Percentiles rank a stretch among this genome's conserved stretches.
Evolutionary conservation across 495 filamentous ascomycete species (phyloP).

Genomic region (Talaromyces liani): DNA sequence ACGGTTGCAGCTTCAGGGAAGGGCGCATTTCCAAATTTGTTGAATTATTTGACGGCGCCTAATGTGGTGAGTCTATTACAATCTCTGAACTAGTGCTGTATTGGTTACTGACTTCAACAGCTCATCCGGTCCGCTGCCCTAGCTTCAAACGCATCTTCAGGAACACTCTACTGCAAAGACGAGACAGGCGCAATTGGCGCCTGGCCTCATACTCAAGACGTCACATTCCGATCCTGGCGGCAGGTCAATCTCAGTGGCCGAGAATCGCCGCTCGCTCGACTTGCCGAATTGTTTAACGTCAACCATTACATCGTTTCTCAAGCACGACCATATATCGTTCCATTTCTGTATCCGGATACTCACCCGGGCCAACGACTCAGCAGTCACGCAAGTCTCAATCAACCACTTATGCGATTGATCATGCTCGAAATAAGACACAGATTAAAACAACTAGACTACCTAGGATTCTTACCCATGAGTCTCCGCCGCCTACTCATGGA

Average conservation of each 20-base stretch:
- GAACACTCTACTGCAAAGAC: slow-evolving; percentile 76
- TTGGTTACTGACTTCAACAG: slow-evolving; percentile 21
- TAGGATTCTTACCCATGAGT: slow-evolving; percentile 60
- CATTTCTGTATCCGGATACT: slow-evolving; percentile 76
- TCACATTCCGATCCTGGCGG: slow-evolving; percentile 62
- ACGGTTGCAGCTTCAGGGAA: slow-evolving; percentile 70
- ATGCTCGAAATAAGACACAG: slow-evolving; percentile 76
- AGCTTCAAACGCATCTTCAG: slow-evolving; percentile 79
- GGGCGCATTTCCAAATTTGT: slow-evolving; percentile 71
- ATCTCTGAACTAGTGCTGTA: no score
- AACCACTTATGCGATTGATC: slow-evolving; percentile 60
- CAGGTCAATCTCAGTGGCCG: slow-evolving; percentile 63
- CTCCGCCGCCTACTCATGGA: slow-evolving; percentile 78
- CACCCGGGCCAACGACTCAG: slow-evolving; percentile 59
- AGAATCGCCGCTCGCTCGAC: slow-evolving; percentile 72
- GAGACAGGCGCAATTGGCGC: slow-evolving; percentile 69
- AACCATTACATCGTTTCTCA: slow-evolving; percentile 98
- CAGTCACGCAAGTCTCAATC: slow-evolving; percentile 48
- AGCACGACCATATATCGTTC: slow-evolving; percentile 90
- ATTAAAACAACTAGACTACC: slow-evolving; percentile 70
- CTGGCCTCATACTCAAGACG: slow-evolving; percentile 63
- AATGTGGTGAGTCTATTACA: slow-evolving; percentile 64
- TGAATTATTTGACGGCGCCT: slow-evolving; percentile 91
- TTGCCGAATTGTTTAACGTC: slow-evolving; percentile 92
- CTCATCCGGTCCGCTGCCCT: slow-evolving; percentile 91